Base-by-base conservation (phyloP, 83 land plant species). In the Picea mariana region DNA sequence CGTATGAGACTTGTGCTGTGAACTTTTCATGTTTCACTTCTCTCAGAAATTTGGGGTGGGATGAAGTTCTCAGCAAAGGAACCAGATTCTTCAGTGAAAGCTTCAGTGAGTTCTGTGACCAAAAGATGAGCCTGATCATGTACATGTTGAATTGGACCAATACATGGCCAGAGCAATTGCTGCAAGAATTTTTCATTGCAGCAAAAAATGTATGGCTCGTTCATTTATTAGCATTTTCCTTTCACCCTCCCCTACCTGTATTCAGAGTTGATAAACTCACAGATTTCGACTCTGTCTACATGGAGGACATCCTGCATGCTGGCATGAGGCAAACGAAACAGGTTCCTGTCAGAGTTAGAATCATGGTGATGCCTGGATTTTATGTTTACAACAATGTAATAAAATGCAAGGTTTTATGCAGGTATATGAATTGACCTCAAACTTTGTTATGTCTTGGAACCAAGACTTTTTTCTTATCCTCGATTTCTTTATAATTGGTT, bases 201-300 rank as follows among this genome's bases (percentile, higher is more conserved):
- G 89, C 95, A 13, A 95, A 92, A 80, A 68, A 80, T 15, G 92
- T 93, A 26, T 95, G 97, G 97, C 81, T 95, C 21, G 83, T 91
- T 44, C 92, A 91, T 77, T 85, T 91, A 1, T 40, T 92, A 72
- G 95, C 95, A 27, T 87, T 81, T 63, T 89, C 95, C 23, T 90
- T 89, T 59, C 92, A 89, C 61, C 95, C 95, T 4, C 52, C 86
- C 18, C 82, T 91, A 21, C 84, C 88, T 17, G 82, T 91, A 3
- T 85, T 95, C 20, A 78, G 97, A 65, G 90, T 91, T 34, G 92
- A 87, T 1, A 81, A 69, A 20, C 88, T 86, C 18, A 81, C 75
- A 16, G 63, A 65, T 17, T 95, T 95, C 65, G 95, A 92, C 27
- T 27, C 83, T 12, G 84, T 81, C n/a, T 95, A 85, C 86, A 95